These are phyloP conservation scores for Blastobotrys ciferrii DNA, from an alignment of 1,139 yeast genomes.

Conservation along the genomic window DNA sequence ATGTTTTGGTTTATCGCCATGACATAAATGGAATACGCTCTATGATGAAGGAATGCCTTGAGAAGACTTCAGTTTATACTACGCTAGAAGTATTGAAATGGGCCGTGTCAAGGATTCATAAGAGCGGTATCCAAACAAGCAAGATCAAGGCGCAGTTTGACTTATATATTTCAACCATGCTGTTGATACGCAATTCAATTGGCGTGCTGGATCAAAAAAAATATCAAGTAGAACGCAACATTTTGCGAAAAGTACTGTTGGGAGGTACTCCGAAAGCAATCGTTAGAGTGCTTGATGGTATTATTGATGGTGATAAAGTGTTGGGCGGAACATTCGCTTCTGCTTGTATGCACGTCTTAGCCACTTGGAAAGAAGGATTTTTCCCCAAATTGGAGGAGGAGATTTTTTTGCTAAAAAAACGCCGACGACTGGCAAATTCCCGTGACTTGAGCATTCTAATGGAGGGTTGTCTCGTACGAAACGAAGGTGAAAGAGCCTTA, in stretches of 20 bases:
- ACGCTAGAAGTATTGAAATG: background rate
- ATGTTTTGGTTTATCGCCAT: background rate
- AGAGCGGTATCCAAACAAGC: background rate
- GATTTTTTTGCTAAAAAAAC: constrained; percentile 23
- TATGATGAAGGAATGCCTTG: background rate
- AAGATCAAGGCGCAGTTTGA: background rate
- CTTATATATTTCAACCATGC: constrained; percentile 1
- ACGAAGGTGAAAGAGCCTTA: constrained; percentile 46
- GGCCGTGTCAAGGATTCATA: background rate
- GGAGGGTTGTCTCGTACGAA: constrained; percentile 41
- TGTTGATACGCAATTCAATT: background rate
- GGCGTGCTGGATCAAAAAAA: constrained; percentile 9
- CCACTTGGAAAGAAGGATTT: background rate
- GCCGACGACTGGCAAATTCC: constrained; percentile 17
- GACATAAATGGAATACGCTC: constrained; percentile 1
- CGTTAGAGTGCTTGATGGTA: constrained; percentile 8
- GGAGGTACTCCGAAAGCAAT: background rate
- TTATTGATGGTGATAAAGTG: constrained; percentile 13
- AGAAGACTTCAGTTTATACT: constrained; percentile 1
- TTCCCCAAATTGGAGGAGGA: constrained; percentile 10
- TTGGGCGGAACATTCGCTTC: constrained; percentile 21
- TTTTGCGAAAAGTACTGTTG: constrained; percentile 14
- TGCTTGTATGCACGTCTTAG: constrained; percentile 12
- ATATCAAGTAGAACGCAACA: constrained; percentile 18
- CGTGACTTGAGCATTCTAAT: constrained; percentile 40